These are phyloP conservation scores for Pinus taeda DNA, from an alignment of 75 land plant genomes.

Conservation along the genomic window DNA sequence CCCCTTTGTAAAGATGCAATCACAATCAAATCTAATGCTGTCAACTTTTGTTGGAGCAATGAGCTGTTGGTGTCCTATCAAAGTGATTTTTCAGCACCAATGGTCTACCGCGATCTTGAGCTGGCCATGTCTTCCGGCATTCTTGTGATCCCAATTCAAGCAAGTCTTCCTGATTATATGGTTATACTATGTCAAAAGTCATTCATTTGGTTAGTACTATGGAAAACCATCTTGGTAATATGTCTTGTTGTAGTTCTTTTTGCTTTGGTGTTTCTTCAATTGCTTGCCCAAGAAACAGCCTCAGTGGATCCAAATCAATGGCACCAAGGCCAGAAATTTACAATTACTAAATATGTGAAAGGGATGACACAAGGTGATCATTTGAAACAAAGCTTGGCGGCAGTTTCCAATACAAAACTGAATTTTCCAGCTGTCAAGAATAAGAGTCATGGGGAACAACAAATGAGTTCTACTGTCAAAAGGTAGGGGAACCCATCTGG, in stretches of 20 bases:
- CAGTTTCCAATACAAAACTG: background rate
- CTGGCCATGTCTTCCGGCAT: constrained; percentile 41
- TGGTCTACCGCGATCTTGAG: no score
- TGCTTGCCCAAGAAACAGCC: constrained; percentile 16
- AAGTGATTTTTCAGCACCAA: no score
- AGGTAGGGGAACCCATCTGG: background rate
- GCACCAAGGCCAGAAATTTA: constrained; percentile 8
- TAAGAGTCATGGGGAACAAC: background rate
- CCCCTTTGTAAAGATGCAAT: no score
- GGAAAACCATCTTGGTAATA: constrained; percentile 18
- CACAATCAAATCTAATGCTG: no score
- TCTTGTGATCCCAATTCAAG: constrained; percentile 59
- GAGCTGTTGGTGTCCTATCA: no score
- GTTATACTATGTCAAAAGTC: constrained; percentile 37
- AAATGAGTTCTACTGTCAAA: no score
- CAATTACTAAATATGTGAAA: background rate
- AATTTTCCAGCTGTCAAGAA: background rate
- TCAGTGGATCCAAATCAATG: constrained; percentile 10
- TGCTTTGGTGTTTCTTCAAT: constrained; percentile 13
- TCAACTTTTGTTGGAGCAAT: no score
- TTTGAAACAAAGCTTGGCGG: background rate
- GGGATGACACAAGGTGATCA: background rate
- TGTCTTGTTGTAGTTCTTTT: constrained; percentile 16
- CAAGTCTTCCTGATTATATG: constrained; percentile 41
- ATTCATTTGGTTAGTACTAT: constrained; percentile 21